Base-by-base conservation (phyloP, 345 rosid genomes). In the Physaria fendleri region DNA sequence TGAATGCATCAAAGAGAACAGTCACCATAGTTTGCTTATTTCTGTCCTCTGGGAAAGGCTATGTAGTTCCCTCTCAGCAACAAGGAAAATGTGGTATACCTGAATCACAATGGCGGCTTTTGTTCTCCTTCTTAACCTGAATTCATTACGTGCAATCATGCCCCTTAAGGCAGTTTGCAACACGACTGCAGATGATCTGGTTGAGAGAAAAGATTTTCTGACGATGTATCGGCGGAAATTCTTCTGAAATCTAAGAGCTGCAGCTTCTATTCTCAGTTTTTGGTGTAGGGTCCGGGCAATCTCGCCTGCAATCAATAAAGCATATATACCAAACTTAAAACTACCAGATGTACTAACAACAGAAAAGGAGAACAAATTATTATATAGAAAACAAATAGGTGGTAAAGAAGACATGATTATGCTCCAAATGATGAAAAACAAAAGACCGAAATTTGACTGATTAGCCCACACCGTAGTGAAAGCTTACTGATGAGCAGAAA, bases 101-200 rank as follows among this genome's bases (percentile, higher is more conserved):
- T 93, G 95, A 59, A 83, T 72, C 50, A 74, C 56, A 32, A 59
- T 80, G 37, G 99, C 80, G 64, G 95, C 94, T 72, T 85, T 89
- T 24, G 90, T 85, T 75, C 73, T 85, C 76, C 77, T 81, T 79
- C 85, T 82, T 65, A 82, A 79, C 65, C 95, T 76, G 69, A 82
- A 88, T 61, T 85, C 95, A 77, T 79, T 78, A 45, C 99, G 87
- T 49, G 92, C 90, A 78, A 75, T 76, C 97, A 89, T 89, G 43
- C 82, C 84, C 75, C 89, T 85, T 48, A 85, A 73, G 65, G 91
- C 94, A 35, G 95, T 78, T 86, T 93, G 97, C 82, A 93, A 67
- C 23, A 65, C 66, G 34, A 89, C 54, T 17, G 94, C 87, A 70
- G 89, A 79, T 52, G 74, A 75, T 65, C 73, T 74, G 37, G 66